Percentiles rank a stretch among this genome's conserved stretches.
Evolutionary conservation across 805 yeast species (phyloP).

Genomic region (Wickerhamiella australiensis): DNA sequence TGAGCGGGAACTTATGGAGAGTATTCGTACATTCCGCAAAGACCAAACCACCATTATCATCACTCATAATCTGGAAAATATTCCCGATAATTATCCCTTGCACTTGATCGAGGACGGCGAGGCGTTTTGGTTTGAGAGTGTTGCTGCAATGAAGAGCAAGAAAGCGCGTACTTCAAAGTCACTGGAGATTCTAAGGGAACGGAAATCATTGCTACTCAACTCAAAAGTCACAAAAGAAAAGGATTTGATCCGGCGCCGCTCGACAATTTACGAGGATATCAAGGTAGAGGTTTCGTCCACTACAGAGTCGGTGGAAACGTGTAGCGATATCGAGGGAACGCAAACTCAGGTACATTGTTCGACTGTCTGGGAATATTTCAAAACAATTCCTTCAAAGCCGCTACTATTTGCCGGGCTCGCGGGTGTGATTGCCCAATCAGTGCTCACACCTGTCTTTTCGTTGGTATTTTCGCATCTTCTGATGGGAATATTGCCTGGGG

Average conservation of each 20-base stretch:
- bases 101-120: conserved; percentile 48
- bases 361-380: not conserved
- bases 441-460: conserved; percentile 64
- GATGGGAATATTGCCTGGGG: conserved; percentile 44
- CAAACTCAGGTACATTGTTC: no score
- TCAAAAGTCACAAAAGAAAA: not conserved
- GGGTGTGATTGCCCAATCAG: conserved; percentile 46
- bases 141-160: not conserved
- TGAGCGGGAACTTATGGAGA: conserved; percentile 36
- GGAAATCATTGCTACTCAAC: not conserved
- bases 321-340: not conserved
- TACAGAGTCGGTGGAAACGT: not conserved
- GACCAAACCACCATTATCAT: conserved; percentile 67
- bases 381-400: conserved; percentile 14
- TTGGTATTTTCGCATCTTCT: conserved; percentile 61
- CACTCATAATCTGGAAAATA: conserved; percentile 62
- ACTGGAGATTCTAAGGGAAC: not conserved
- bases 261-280: not conserved
- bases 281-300: not conserved
- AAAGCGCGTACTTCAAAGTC: not conserved
- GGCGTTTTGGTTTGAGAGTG: not conserved
- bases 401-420: conserved; percentile 39
- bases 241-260: not conserved
- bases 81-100: conserved; percentile 46
- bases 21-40: conserved; percentile 47